Percentiles rank a stretch among this genome's conserved stretches.
These are phyloP conservation scores for Trypanosoma melophagium DNA, from an alignment of 208 protist species.

Conservation along the genomic window DNA sequence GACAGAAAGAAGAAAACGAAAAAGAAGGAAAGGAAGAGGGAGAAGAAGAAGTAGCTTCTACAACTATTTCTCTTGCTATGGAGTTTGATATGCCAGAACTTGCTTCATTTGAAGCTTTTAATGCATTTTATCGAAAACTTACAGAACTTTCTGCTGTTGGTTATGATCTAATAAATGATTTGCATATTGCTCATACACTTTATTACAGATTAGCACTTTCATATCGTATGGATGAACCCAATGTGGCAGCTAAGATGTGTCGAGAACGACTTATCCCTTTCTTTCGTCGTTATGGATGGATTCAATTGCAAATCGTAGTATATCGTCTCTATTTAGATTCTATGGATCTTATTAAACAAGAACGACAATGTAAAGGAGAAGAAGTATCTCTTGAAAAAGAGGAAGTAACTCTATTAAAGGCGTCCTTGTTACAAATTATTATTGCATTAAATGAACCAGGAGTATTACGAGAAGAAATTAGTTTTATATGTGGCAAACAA, in stretches of 20 bases:
- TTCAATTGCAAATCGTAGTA: conserved; percentile 45
- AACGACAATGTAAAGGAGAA: conserved; percentile 11
- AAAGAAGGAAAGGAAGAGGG: no score
- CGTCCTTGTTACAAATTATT: conserved; percentile 25
- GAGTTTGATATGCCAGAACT: conserved; percentile 45
- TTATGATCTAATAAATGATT: conserved; percentile 37
- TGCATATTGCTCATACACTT: conserved; percentile 43
- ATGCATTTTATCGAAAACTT: conserved; percentile 50
- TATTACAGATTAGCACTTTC: conserved; percentile 58
- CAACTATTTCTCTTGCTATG: not conserved
- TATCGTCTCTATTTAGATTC: conserved; percentile 60
- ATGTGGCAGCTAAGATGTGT: conserved; percentile 40
- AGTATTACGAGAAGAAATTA: conserved; percentile 7
- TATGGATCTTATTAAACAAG: conserved; percentile 36
- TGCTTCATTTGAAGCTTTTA: conserved; percentile 28
- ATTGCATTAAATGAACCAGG: conserved; percentile 9
- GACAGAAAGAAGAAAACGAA: no score
- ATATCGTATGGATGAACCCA: conserved; percentile 42
- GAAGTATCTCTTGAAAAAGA: conserved; percentile 7
- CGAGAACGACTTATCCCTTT: conserved; percentile 53
- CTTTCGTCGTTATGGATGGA: conserved; percentile 47
- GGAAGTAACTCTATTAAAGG: conserved; percentile 18
- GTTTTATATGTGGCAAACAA: conserved; percentile 2
- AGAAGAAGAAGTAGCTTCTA: not conserved
- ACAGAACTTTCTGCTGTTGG: conserved; percentile 40